Percentiles rank a stretch among this genome's conserved stretches.
Evolutionary conservation across 1,139 yeast species (phyloP).

Genomic region (Geotrichum cucujoidarum): DNA sequence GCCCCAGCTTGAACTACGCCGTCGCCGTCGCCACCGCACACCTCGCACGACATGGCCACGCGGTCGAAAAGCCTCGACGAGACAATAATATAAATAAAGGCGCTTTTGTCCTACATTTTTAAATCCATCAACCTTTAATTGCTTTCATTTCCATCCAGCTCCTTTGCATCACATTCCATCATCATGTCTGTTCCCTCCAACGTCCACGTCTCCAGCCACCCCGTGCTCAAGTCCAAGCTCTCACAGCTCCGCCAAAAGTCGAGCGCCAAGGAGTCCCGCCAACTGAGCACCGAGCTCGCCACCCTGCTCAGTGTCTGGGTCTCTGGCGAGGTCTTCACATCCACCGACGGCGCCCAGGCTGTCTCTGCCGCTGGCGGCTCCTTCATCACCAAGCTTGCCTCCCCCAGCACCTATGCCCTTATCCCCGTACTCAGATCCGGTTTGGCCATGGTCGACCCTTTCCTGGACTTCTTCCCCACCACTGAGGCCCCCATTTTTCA

Average conservation of each 20-base stretch:
- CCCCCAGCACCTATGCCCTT: constrained; percentile 29
- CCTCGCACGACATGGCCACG: too few species aligned
- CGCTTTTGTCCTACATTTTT: too few species aligned
- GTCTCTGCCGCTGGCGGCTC: constrained; percentile 27
- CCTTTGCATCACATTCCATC: not conserved
- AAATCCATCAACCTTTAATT: not conserved
- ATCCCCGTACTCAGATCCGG: constrained; percentile 37
- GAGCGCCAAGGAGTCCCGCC: constrained; percentile 27
- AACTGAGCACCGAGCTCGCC: constrained; percentile 29
- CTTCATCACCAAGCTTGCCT: constrained; percentile 19
- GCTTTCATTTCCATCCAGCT: not conserved
- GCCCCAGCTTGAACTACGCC: too few species aligned
- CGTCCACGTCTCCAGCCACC: constrained; percentile 31
- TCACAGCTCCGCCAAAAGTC: constrained; percentile 30
- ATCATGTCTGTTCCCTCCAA: constrained; percentile 19
- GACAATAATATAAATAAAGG: too few species aligned
- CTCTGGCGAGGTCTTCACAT: constrained; percentile 22
- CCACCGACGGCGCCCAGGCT: constrained; percentile 2
- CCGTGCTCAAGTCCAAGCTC: constrained; percentile 30
- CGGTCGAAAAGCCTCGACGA: too few species aligned
- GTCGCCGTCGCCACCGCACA: too few species aligned
- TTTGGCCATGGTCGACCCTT: constrained; percentile 32
- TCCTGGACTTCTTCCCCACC: constrained; percentile 31
- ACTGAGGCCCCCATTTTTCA: constrained; percentile 34
- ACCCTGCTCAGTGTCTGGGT: constrained; percentile 35